Evolutionary conservation across 495 filamentous ascomycete species (phyloP).

Genomic region (Xylaria longipes): DNA sequence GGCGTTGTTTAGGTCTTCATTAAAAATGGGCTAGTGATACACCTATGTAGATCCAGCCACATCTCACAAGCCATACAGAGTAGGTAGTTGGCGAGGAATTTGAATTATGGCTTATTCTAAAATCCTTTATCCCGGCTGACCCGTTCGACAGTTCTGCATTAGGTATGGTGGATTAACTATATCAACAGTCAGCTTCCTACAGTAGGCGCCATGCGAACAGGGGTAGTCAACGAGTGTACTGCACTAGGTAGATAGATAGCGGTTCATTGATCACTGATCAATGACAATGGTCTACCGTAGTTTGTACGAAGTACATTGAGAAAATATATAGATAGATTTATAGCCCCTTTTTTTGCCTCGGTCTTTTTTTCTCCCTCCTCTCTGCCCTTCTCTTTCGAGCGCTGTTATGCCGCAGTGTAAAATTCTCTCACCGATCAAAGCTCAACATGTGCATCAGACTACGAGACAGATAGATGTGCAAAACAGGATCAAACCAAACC

Average conservation of each 20-base stretch:
- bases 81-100: not conserved
- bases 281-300: no score
- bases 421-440: not conserved
- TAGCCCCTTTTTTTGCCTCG: no score
- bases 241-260: no score
- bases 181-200: conserved; percentile 7
- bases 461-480: not conserved
- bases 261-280: no score
- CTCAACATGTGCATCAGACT: not conserved
- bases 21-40: not conserved
- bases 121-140: conserved; percentile 1
- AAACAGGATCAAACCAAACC: not conserved
- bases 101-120: not conserved
- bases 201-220: no score
- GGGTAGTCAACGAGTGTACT: no score
- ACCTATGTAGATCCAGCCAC: not conserved
- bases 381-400: not conserved
- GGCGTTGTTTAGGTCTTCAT: no score
- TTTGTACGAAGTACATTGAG: no score
- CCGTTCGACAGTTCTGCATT: not conserved
- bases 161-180: not conserved
- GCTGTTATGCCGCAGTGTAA: not conserved
- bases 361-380: no score
- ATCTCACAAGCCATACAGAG: not conserved
- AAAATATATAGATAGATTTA: not conserved